Percentiles rank a stretch among this genome's conserved stretches.
Conservation (phyloP, 805 yeast genomes). For the Candida boidinii region DNA sequence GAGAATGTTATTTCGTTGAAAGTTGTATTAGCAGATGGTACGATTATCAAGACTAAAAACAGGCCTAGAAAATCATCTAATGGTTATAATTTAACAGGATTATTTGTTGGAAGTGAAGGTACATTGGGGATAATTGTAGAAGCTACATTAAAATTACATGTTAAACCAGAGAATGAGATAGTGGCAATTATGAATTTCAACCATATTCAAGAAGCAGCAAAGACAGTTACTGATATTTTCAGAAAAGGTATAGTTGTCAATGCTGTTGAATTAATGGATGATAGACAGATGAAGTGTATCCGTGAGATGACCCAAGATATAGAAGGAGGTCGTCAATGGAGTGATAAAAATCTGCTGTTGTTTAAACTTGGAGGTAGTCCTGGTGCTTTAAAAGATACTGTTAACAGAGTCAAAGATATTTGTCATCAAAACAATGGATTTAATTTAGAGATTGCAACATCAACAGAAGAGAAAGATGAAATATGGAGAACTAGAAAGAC, state of each 20-base stretch:
- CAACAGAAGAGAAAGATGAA: slow-evolving; percentile 51
- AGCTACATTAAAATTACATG: slow-evolving; percentile 59
- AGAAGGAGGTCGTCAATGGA: slow-evolving; percentile 21
- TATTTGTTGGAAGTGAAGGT: slow-evolving; percentile 70
- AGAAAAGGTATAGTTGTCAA: slow-evolving; percentile 55
- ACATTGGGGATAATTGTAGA: slow-evolving; percentile 71
- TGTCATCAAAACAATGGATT: slow-evolving; percentile 44
- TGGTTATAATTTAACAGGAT: slow-evolving; percentile 67
- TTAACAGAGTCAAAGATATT: slow-evolving; percentile 38
- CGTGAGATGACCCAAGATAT: slow-evolving; percentile 42
- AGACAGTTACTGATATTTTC: slow-evolving; percentile 54
- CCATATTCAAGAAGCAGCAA: slow-evolving; percentile 57
- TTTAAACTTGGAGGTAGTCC: slow-evolving; percentile 54
- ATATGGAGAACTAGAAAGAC: slow-evolving; percentile 71
- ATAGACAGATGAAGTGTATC: slow-evolving; percentile 59
- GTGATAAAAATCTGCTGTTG: slow-evolving; percentile 30
- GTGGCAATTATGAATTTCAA: slow-evolving; percentile 66
- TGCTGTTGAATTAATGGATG: slow-evolving; percentile 67
- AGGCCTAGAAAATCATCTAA: slow-evolving; percentile 75
- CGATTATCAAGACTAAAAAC: slow-evolving; percentile 61
- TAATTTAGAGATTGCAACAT: slow-evolving; percentile 49
- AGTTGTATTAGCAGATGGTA: slow-evolving; percentile 75
- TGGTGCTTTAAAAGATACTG: slow-evolving; percentile 30
- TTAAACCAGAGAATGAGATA: slow-evolving; percentile 54
- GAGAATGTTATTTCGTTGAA: slow-evolving; percentile 63